phyloP scores from a whole-genome alignment of 2,329 filamentous ascomycete genomes.

The Pseudocercospora eumusae region DNA sequence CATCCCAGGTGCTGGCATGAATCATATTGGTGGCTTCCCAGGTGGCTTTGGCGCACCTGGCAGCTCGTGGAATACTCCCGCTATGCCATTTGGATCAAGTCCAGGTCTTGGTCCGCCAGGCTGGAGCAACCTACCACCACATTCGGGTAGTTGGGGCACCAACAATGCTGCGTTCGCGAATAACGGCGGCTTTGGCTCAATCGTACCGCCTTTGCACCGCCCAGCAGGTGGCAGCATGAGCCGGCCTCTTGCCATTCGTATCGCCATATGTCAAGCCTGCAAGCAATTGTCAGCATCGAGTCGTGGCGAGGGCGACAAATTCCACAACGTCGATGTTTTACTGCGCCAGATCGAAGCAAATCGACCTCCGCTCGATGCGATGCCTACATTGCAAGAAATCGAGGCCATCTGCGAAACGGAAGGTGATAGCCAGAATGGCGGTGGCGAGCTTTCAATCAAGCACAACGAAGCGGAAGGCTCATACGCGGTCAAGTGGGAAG shows the following conservation, averaged over 20 bases:
- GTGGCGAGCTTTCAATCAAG: constrained; percentile 77
- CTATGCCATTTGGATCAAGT: constrained; percentile 43
- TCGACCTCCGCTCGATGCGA: constrained; percentile 59
- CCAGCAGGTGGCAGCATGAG: constrained; percentile 31
- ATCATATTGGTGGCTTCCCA: constrained; percentile 34
- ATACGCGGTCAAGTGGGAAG: constrained; percentile 49
- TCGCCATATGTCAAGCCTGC: constrained; percentile 77
- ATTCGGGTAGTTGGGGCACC: constrained; percentile 36
- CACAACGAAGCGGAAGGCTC: constrained; percentile 45
- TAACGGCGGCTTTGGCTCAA: constrained; percentile 41
- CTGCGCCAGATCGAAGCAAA: constrained; percentile 66
- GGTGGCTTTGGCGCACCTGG: constrained; percentile 33
- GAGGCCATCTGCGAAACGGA: constrained; percentile 87
- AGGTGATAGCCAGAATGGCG: constrained; percentile 81
- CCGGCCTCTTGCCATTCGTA: constrained; percentile 67
- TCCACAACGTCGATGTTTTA: constrained; percentile 67
- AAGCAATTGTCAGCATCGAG: constrained; percentile 57
- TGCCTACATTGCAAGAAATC: constrained; percentile 66
- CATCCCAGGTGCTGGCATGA: constrained; percentile 36
- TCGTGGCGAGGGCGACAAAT: constrained; percentile 57
- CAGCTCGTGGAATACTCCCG: constrained; percentile 49
- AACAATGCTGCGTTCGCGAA: constrained; percentile 52
- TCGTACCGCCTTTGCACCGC: constrained; percentile 46
- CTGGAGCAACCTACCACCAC: constrained; percentile 44
- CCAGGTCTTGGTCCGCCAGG: constrained; percentile 39